Base-by-base conservation (phyloP, 805 yeast species). In the Kazachstania viticola region DNA sequence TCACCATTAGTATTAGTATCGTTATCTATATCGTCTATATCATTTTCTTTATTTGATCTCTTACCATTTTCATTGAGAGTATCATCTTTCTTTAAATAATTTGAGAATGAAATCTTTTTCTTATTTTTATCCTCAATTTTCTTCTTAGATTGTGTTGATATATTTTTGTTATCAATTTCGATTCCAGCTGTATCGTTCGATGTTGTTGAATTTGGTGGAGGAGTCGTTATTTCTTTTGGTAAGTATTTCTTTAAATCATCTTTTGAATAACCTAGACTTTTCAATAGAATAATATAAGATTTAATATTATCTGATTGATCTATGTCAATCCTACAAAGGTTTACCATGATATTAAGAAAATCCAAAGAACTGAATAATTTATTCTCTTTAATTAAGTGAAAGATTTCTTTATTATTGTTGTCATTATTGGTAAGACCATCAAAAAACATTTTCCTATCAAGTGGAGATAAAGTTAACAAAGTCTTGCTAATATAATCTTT, bases 71-170 rank as follows among this genome's bases (percentile, higher is more conserved):
- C 47, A 29, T 40, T 40, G 6, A 28, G 23, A 21, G 38, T 45
- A 16, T 44, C 51, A 15, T 51, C 54, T 34, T 50, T 54, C 21
- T 54, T 54, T 27, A 52, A 28, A 32, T 54, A 54, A 30, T 45
- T 52, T 1, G 56, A 48, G 31, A 54, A 54, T 15, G 60, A 50
- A n/a, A 54, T 51, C 33, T 53, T 53, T 32, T 54, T 54, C 35
- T 51, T 51, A 9, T 44, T 41, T n/a, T 39, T 44, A n/a, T 23
- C 25, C 7, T 19, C 11, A 7, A 19, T 19, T 11, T 19, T 19
- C 11, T 19, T 11, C 11, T 19, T 19, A 19, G 7, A 8, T 8
- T 19, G 7, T 7, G 9, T 19, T 8, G 9, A 8, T 7, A 19
- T 19, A 19, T 11, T 29, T 24, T 17, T n/a, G 24, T n/a, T 13